Base-by-base conservation (phyloP, 768 basidiomycete genomes). In the Suillus tomentosus region DNA sequence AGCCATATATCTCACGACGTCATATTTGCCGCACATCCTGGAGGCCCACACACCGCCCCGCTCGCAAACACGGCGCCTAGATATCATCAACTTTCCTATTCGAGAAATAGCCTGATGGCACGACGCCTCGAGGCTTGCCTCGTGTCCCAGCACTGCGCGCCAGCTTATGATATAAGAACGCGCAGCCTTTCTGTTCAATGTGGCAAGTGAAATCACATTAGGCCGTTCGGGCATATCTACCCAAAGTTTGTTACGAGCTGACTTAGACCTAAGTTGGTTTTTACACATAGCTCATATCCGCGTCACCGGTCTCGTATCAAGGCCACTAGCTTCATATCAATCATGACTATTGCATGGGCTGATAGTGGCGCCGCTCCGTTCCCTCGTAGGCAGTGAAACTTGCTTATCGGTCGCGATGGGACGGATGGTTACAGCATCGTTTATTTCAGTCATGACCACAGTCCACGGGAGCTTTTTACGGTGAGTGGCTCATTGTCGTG, bases 41-140 rank as follows among this genome's bases (percentile, higher is more conserved):
- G 36, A 37, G 36, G 9, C 27, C 40, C 39, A n/a, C 56, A 53
- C 39, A 65, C 40, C 22, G 39, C 53, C 31, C 37, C n/a, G n/a
- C 45, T 14, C 64, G 24, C 22, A 31, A 54, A 34, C 53, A 13
- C 7, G 57, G 58, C 65, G 50, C 36, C 58, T 60, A 64, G 57
- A 60, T 66, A 66, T 63, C 62, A 31, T 47, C n/a, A 3, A 5
- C 60, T 51, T 24, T 73, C 68, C 73, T 61, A 40, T 57, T 74
- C 64, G 2, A 10, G 67, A 64, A 31, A 2, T 27, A 0, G 67
- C 71, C 65, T 13, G 36, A 39, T 7, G 22, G 24, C 66, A 45
- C 59, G 39, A 54, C 17, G 65, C 72, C 72, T 73, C 68, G 67
- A 75, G 74, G 72, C 68, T 54, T 62, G 47, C 68, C 68, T 72